These are phyloP conservation scores for Bruguiera gymnorhiza DNA, from an alignment of 345 rosid genomes.

Conservation along the genomic window DNA sequence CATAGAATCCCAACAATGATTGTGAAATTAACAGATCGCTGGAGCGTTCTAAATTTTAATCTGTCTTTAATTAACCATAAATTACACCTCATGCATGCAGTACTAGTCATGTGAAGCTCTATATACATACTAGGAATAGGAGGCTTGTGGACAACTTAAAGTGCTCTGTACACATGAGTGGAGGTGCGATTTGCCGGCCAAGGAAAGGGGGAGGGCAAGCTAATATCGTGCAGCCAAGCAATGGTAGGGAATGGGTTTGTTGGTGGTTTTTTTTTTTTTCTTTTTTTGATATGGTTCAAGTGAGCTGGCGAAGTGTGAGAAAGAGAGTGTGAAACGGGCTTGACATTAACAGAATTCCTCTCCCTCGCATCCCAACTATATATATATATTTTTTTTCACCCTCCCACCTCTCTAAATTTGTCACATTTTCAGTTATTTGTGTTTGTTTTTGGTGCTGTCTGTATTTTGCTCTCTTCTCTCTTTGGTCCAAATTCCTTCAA, in stretches of 20 bases:
- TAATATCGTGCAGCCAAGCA: constrained; percentile 1
- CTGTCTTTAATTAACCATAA: no score
- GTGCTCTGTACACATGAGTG: constrained; percentile 5
- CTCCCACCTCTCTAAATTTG: constrained; percentile 36
- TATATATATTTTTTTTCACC: constrained; percentile 4
- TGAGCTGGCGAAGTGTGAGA: constrained; percentile 71
- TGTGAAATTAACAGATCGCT: no score
- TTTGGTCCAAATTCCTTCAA: background rate
- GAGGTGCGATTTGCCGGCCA: constrained; percentile 24
- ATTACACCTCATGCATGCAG: no score
- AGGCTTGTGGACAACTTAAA: constrained; percentile 1
- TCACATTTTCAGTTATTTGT: constrained; percentile 41
- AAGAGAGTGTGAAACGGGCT: constrained; percentile 71
- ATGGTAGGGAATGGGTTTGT: background rate
- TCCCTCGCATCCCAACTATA: constrained; percentile 12
- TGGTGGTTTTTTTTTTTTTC: background rate
- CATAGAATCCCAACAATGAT: no score
- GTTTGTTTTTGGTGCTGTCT: constrained; percentile 15
- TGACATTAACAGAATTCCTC: constrained; percentile 23
- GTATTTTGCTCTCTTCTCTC: background rate
- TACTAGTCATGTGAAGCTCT: no score
- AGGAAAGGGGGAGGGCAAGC: constrained; percentile 7
- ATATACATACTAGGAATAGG: background rate
- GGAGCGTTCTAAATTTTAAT: no score
- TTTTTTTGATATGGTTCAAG: constrained; percentile 21